Evolutionary conservation across 2,329 filamentous ascomycete species (phyloP), one percentile per base, ranked within the genome.

Genomic region (Macrophomina pseudophaseolina): DNA sequence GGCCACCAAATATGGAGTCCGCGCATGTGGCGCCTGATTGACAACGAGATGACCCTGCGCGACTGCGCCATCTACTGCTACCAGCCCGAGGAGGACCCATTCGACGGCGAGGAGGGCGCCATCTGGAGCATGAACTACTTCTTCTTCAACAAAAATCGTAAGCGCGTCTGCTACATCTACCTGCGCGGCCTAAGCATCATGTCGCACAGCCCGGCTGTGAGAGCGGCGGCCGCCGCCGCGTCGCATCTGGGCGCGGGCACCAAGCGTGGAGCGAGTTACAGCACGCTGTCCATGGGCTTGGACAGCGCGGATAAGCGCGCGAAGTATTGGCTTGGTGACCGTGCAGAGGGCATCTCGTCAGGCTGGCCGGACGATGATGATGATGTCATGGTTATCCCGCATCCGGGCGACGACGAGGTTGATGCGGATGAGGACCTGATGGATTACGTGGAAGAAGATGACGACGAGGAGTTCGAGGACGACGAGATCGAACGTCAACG

Each of bases 41-140:
- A 99, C 75, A 93, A 95, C 76, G 93, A 98, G 79, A 98, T 99
- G 94, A 88, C 88, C 59, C 85, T 98, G 51, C 90, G 91, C 71
- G 90, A 96, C 71, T 99, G 95, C 80, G 90, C 90, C 66, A 88
- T 94, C 69, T 98, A 97, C 78, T 91, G 90, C 66, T 99, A 97
- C 80, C 88, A 91, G 62, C 95, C 95, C 0, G 90, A 93, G 48
- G 92, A 94, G 68, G 94, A 97, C 74, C 93, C 93, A 0, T 97
- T 96, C 73, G 91, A 94, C 72, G 93, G 93, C 69, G 94, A 97
- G 69, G 93, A 97, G 74, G 92, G 92, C 69, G 91, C 94, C 9
- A 94, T 99, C 69, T 99, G 94, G 94, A 93, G 92, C 59, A 85
- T 94, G 69, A 94, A 98, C 78, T 97, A 97, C 80, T 97, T 99